These are phyloP conservation scores for Chaetomiaceae sp. DNA, from an alignment of 2,329 filamentous ascomycete species.

Conservation along the genomic window DNA sequence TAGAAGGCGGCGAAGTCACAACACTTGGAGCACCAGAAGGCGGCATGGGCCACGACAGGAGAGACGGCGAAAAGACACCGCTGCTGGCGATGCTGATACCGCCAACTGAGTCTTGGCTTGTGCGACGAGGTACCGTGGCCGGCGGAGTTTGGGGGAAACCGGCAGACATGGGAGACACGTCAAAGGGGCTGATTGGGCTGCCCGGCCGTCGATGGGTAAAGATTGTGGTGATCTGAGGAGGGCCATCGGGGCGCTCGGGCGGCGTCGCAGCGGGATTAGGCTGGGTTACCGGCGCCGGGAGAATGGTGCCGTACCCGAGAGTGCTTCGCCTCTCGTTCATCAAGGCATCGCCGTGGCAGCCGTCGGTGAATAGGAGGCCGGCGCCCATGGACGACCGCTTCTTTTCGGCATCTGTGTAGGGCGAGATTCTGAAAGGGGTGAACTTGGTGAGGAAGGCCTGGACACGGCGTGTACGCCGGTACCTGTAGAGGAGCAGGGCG, in stretches of 20 bases:
- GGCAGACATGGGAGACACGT: slow-evolving; percentile 19
- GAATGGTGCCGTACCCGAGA: slow-evolving; percentile 21
- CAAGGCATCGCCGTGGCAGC: slow-evolving; percentile 14
- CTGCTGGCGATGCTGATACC: slow-evolving; percentile 26
- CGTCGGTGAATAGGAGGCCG: slow-evolving; percentile 23
- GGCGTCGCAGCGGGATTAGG: slow-evolving; percentile 15
- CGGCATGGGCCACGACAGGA: slow-evolving; percentile 25
- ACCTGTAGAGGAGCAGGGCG: slow-evolving; percentile 23
- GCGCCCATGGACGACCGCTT: slow-evolving; percentile 26
- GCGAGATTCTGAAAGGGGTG: slow-evolving; percentile 23
- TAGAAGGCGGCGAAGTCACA: slow-evolving; percentile 14
- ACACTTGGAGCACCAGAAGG: slow-evolving; percentile 12
- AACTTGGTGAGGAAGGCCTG: slow-evolving; percentile 23
- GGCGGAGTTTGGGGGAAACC: slow-evolving; percentile 19
- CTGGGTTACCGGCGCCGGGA: slow-evolving; percentile 16
- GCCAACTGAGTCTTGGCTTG: slow-evolving; percentile 21
- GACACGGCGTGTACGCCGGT: slow-evolving; percentile 23
- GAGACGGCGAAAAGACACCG: slow-evolving; percentile 21
- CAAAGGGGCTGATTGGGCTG: slow-evolving; percentile 16
- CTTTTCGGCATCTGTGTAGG: slow-evolving; percentile 21
- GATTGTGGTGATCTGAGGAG: slow-evolving; percentile 13
- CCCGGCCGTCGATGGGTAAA: slow-evolving; percentile 1
- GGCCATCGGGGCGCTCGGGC: slow-evolving; percentile 13
- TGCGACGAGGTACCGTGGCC: slow-evolving; percentile 14
- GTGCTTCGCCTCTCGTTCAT: slow-evolving; percentile 19